Percentiles rank a stretch among this genome's conserved stretches.
phyloP scores from a whole-genome alignment of 129 eudicot species.

The Kitagawia praeruptora region DNA sequence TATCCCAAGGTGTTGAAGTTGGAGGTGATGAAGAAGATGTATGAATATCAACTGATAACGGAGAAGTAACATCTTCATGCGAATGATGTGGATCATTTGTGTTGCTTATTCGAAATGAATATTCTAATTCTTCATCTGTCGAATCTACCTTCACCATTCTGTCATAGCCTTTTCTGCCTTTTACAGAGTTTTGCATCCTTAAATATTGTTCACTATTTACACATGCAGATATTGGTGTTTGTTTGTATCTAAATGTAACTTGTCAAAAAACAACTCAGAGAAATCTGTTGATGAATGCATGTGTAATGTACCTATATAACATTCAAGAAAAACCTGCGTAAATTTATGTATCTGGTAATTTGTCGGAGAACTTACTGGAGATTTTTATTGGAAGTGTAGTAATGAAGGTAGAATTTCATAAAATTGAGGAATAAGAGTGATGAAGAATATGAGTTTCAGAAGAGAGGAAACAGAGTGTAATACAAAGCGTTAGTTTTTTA shows the following conservation, averaged over 20 bases:
- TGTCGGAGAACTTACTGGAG: not conserved
- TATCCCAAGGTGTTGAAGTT: not conserved
- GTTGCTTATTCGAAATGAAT: not conserved
- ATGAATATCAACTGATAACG: not conserved
- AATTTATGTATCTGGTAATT: not conserved
- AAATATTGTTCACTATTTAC: not conserved
- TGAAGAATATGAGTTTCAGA: not conserved
- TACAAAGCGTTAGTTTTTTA: not conserved
- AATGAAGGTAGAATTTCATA: not conserved
- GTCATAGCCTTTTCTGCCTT: not conserved
- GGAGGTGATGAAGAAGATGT: slow-evolving; percentile 28
- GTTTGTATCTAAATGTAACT: not conserved
- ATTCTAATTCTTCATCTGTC: slow-evolving; percentile 5
- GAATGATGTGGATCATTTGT: not conserved
- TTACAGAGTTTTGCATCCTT: not conserved
- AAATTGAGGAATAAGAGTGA: not conserved
- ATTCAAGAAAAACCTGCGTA: too few species aligned
- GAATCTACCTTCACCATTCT: slow-evolving; percentile 3
- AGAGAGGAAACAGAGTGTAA: not conserved
- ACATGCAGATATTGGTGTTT: not conserved
- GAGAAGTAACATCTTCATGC: not conserved
- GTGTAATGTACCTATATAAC: not conserved
- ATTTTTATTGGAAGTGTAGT: not conserved
- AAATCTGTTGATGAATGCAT: not conserved
- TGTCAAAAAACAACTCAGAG: not conserved